phyloP scores from a whole-genome alignment of 768 basidiomycete genomes.

The Boletus barrowsii region DNA sequence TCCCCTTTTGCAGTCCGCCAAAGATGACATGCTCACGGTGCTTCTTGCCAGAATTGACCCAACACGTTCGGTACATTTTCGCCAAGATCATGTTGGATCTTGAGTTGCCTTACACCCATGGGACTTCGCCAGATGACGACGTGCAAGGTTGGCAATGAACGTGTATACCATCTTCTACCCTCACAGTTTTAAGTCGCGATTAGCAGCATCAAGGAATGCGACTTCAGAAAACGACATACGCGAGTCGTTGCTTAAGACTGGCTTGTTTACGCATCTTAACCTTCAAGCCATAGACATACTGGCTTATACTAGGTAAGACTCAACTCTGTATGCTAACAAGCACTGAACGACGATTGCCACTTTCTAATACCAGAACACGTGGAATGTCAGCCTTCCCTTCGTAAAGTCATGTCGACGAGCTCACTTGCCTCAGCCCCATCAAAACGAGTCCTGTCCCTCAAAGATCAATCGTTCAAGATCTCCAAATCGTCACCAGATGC shows the following conservation, averaged over 20 bases:
- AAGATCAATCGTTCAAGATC: constrained; percentile 87
- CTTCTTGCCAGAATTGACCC: too few species aligned
- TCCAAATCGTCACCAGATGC: constrained; percentile 85
- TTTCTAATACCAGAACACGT: constrained; percentile 75
- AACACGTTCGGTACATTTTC: too few species aligned
- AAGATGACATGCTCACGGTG: constrained; percentile 28
- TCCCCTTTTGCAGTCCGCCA: constrained; percentile 50
- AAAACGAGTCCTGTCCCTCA: constrained; percentile 83
- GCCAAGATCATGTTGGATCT: neutral
- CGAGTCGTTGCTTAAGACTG: constrained; percentile 78
- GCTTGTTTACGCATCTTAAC: constrained; percentile 89
- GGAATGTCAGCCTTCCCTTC: constrained; percentile 54
- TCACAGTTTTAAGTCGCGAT: constrained; percentile 52
- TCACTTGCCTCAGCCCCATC: constrained; percentile 55
- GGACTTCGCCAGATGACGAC: constrained; percentile 91
- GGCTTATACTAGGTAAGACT: constrained; percentile 61
- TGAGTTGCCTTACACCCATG: constrained; percentile 81
- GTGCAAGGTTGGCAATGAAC: constrained; percentile 69
- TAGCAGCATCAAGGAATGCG: constrained; percentile 72
- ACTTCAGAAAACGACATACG: constrained; percentile 73
- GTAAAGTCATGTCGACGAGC: neutral
- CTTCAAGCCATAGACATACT: constrained; percentile 93
- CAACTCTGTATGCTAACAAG: neutral
- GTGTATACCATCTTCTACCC: neutral
- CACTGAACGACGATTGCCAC: constrained; percentile 20